Evolutionary conservation across 2,329 filamentous ascomycete genomes (phyloP), one percentile per base, ranked within the genome.

Genomic region (Claviceps citrina): DNA sequence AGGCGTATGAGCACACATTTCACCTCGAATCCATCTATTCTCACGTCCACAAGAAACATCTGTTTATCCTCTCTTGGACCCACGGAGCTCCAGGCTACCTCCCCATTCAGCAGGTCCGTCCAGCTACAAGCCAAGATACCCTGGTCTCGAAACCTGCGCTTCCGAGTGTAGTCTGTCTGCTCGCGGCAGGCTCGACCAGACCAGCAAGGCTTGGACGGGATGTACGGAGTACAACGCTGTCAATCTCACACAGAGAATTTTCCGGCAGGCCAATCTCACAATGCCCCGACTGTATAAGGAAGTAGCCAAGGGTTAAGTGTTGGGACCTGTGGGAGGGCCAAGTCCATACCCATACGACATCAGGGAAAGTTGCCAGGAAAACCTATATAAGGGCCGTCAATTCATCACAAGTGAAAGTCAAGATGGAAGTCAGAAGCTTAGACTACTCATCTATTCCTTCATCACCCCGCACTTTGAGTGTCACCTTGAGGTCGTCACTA

Each of bases 191-290:
- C 33, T 36, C 33, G 28, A 31, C 19, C 32, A 40, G 28, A 31
- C 19, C 32, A 40, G 27, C 33, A 36, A 24, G 25, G 20, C 38
- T 32, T 13, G 38, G 28, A 40, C 39, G 25, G 41, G 28, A 43
- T 43, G 37, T 37, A 31, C n/a, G 37, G 36, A 40, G 37, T 37
- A 27, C 24, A 32, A 43, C 35, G 41, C 18, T 33, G 25, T 31
- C 33, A 35, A 39, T 36, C 41, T 42, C 19, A 35, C 41, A 47
- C 40, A 46, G 49, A 46, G 49, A 18, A 40, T 48, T 39, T 37
- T 43, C 37, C 37, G 33, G 22, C 33, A 30, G 34, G 33, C 24
- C 36, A 18, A 34, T 39, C 19, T 36, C 32, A 25, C 4, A 42
- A 36, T 42, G 25, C 13, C n/a, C 40, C 36, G 15, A 9, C 36